A percentile compares a stretch with the other conserved stretches of the same genome.
These are phyloP conservation scores for Myriosclerotinia scirpicola DNA, from an alignment of 2,329 filamentous ascomycete genomes.

Conservation along the genomic window DNA sequence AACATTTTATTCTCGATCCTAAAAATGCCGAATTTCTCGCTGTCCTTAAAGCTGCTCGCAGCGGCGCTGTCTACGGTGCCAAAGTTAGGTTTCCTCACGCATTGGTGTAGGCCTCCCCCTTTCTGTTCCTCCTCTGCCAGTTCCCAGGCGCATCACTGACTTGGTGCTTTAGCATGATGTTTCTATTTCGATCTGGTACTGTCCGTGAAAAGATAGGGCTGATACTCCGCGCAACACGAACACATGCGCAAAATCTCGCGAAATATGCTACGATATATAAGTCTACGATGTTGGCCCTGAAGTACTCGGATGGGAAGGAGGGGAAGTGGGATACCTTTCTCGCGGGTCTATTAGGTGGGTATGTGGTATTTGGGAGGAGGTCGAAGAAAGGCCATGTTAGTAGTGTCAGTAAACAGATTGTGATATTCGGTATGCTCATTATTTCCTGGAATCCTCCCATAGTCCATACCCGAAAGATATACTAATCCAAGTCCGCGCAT, in stretches of 20 bases:
- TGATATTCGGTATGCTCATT: slow-evolving; percentile 65
- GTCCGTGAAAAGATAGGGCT: slow-evolving; percentile 74
- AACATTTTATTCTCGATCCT: slow-evolving; percentile 78
- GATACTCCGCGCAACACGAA: slow-evolving; percentile 81
- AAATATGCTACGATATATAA: slow-evolving; percentile 94
- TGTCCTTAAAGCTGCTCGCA: slow-evolving; percentile 88
- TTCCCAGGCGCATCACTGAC: background rate
- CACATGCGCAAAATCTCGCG: slow-evolving; percentile 88
- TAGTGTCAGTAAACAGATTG: slow-evolving; percentile 92
- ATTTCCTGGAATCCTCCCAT: background rate
- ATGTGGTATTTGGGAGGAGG: slow-evolving; percentile 80
- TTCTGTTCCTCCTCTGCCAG: background rate
- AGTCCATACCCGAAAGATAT: background rate
- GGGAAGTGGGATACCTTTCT: slow-evolving; percentile 81
- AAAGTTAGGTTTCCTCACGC: slow-evolving; percentile 99
- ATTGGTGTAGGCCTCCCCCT: slow-evolving; percentile 64
- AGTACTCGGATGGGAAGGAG: slow-evolving; percentile 64
- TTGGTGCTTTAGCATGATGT: slow-evolving; percentile 70
- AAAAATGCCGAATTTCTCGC: slow-evolving; percentile 81
- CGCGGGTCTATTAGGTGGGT: slow-evolving; percentile 84
- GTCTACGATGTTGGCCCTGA: slow-evolving; percentile 71
- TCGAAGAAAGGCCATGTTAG: slow-evolving; percentile 68
- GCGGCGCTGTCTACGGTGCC: slow-evolving; percentile 93
- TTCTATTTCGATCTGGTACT: slow-evolving; percentile 89
- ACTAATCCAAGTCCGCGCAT: background rate